Evolutionary conservation across 2,329 filamentous ascomycete genomes (phyloP).

Genomic region (Claviceps africana): DNA sequence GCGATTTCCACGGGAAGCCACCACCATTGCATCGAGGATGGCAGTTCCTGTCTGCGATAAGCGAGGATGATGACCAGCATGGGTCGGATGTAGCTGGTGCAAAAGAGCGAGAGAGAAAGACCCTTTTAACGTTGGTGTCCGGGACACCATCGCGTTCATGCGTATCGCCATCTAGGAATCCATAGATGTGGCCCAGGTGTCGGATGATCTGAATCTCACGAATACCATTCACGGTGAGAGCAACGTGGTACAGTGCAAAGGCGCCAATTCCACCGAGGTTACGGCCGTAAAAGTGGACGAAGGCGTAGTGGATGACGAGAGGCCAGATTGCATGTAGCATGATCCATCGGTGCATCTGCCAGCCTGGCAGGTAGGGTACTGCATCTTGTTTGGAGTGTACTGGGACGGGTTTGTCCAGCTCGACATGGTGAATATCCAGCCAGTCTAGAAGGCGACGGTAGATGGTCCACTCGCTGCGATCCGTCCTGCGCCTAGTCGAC

Average conservation of each 20-base stretch:
- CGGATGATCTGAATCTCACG: slow-evolving; percentile 18
- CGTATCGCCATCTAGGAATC: slow-evolving; percentile 15
- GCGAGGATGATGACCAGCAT: slow-evolving; percentile 13
- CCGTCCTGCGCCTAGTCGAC: slow-evolving; percentile 10
- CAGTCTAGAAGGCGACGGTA: slow-evolving; percentile 9
- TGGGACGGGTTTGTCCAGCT: slow-evolving; percentile 11
- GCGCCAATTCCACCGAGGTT: slow-evolving; percentile 4
- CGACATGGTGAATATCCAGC: slow-evolving; percentile 8
- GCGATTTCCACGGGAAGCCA: slow-evolving; percentile 16
- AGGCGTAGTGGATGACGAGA: slow-evolving; percentile 11
- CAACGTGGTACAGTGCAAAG: slow-evolving; percentile 15
- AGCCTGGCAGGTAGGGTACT: slow-evolving; percentile 17
- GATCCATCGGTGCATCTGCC: slow-evolving; percentile 18
- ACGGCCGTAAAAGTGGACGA: slow-evolving; percentile 12
- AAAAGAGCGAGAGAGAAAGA: slow-evolving; percentile 9
- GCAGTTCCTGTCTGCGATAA: slow-evolving; percentile 10
- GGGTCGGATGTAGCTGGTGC: slow-evolving; percentile 8
- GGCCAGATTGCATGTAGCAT: slow-evolving; percentile 9
- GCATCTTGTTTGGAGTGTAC: slow-evolving; percentile 19
- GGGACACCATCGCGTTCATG: slow-evolving; percentile 22
- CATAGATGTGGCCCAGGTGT: slow-evolving; percentile 16
- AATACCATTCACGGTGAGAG: slow-evolving; percentile 18
- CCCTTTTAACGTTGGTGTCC: slow-evolving; percentile 14
- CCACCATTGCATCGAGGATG: slow-evolving; percentile 10
- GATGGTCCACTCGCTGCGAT: slow-evolving; percentile 8